These are phyloP conservation scores for Penicilliopsis zonata DNA, from an alignment of 495 filamentous ascomycete genomes.

Conservation along the genomic window DNA sequence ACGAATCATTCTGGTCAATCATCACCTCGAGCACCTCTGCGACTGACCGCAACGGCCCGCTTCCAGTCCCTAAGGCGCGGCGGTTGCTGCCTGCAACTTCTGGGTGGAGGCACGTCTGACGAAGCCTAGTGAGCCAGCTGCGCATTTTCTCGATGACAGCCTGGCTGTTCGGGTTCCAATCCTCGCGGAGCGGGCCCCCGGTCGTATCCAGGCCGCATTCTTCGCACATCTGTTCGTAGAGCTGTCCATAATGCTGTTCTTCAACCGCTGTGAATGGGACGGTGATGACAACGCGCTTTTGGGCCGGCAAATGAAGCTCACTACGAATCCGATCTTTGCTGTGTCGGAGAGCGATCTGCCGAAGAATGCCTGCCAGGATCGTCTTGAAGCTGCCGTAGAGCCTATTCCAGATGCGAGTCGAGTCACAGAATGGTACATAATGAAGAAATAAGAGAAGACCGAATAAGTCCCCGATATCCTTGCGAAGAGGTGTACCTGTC, in stretches of 20 bases:
- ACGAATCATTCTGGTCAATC: conserved; percentile 66
- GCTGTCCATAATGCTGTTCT: conserved; percentile 67
- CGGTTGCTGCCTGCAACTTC: conserved; percentile 59
- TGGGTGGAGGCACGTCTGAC: conserved; percentile 81
- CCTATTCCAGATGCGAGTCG: conserved; percentile 50
- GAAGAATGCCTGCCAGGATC: conserved; percentile 54
- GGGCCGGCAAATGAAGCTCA: conserved; percentile 55
- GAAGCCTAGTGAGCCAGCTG: conserved; percentile 54
- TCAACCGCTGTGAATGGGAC: conserved; percentile 82
- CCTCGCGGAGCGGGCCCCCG: conserved; percentile 45
- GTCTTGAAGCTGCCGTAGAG: conserved; percentile 46
- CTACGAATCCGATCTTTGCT: conserved; percentile 68
- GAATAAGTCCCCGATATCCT: conserved; percentile 53
- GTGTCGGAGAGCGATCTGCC: conserved; percentile 63
- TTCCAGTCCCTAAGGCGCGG: conserved; percentile 48
- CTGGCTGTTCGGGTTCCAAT: conserved; percentile 52
- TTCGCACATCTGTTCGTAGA: conserved; percentile 62
- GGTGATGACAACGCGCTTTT: conserved; percentile 77
- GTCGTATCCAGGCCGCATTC: conserved; percentile 50
- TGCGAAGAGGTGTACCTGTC: conserved; percentile 82
- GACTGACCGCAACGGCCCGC: conserved; percentile 63
- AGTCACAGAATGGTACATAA: conserved; percentile 60
- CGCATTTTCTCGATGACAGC: conserved; percentile 53
- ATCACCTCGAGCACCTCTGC: conserved; percentile 76
- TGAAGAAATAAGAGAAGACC: conserved; percentile 72